These are phyloP conservation scores for Rubus parviflorus DNA, from an alignment of 306 rosid genomes.

Conservation along the genomic window DNA sequence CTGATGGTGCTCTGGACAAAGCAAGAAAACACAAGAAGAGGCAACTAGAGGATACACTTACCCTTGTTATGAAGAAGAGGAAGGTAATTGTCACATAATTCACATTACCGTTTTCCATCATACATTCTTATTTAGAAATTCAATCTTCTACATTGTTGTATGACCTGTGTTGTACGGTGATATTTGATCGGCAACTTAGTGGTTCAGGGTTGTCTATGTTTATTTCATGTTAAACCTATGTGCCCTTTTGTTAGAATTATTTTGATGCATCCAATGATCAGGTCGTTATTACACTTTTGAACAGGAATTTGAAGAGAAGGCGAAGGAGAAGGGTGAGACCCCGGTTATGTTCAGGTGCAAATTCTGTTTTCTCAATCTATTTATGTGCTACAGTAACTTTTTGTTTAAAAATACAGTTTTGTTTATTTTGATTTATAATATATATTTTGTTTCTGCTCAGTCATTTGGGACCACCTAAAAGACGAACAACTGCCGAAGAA, in stretches of 20 bases:
- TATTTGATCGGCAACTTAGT: not conserved
- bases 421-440: conserved; percentile 35
- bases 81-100: conserved; percentile 51
- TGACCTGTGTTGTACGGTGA: not conserved
- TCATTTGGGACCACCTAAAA: conserved; percentile 93
- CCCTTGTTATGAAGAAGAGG: conserved; percentile 87
- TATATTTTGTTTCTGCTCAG: conserved; percentile 52
- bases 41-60: conserved; percentile 91
- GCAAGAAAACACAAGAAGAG: conserved; percentile 99
- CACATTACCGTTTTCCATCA: not conserved
- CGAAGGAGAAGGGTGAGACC: conserved; percentile 87
- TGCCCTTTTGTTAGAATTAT: not conserved
- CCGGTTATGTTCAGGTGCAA: conserved; percentile 98
- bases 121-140: not conserved
- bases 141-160: not conserved
- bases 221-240: not conserved
- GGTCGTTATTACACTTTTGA: conserved; percentile 29
- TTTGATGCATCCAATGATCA: conserved; percentile 18
- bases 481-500: conserved; percentile 89
- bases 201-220: not conserved
- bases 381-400: conserved; percentile 6
- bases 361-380: not conserved
- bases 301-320: conserved; percentile 91
- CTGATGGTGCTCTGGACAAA: conserved; percentile 98
- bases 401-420: conserved; percentile 12